Evolutionary conservation across 2,329 filamentous ascomycete genomes (phyloP).

Genomic region (Pestalotiopsis fici): DNA sequence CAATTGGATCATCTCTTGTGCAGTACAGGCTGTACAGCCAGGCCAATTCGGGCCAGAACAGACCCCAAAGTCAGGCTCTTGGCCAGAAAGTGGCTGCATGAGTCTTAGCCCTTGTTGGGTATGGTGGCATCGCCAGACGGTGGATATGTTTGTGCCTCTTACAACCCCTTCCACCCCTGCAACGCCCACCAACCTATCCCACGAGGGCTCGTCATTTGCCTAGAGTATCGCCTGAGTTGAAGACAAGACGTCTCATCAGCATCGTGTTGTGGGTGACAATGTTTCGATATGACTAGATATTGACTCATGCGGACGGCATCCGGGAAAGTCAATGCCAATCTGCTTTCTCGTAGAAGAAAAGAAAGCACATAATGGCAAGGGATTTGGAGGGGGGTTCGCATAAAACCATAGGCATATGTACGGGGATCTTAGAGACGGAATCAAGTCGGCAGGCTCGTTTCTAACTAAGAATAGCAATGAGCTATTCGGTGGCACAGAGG

Average conservation of each 20-base stretch:
- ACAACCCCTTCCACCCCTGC: slow-evolving; percentile 10
- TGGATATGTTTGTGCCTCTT: slow-evolving; percentile 9
- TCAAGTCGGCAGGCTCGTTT: not conserved
- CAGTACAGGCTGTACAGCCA: not conserved
- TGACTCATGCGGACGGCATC: not conserved
- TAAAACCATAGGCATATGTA: not conserved
- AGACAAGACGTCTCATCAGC: not conserved
- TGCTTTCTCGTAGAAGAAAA: slow-evolving; percentile 7
- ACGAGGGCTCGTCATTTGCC: slow-evolving; percentile 27
- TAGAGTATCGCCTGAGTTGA: slow-evolving; percentile 14
- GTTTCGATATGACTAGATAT: not conserved
- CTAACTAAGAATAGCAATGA: not conserved
- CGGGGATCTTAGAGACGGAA: not conserved
- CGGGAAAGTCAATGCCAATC: slow-evolving; percentile 2
- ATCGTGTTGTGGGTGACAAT: not conserved
- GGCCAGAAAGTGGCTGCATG: slow-evolving; percentile 13
- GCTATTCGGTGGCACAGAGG: not conserved
- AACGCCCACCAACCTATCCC: slow-evolving; percentile 22
- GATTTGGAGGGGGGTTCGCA: not conserved
- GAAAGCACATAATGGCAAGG: not conserved
- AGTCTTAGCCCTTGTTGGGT: slow-evolving; percentile 10
- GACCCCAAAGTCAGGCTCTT: not conserved
- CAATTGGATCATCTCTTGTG: not conserved
- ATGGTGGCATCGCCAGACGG: slow-evolving; percentile 10
- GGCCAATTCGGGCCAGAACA: not conserved